These are phyloP conservation scores for Tricholoma hemisulphureum DNA, from an alignment of 768 basidiomycete species.

Conservation along the genomic window DNA sequence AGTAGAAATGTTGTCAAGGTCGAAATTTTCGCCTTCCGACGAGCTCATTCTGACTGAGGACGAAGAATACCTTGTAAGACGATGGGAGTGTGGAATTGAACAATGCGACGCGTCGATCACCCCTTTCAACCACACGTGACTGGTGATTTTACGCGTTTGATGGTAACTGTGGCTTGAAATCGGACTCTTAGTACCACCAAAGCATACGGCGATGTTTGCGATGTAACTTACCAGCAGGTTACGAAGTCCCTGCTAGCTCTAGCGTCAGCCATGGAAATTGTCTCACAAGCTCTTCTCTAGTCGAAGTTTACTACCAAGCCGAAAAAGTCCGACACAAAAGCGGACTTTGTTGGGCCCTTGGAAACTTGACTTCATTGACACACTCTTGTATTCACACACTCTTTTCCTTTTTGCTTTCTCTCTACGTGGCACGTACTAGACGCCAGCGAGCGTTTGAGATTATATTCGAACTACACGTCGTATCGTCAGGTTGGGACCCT, in stretches of 20 bases:
- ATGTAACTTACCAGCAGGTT: not conserved
- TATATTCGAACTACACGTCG: not conserved
- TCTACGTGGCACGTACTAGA: not conserved
- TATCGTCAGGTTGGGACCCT: not conserved
- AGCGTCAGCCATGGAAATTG: not conserved
- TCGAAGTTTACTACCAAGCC: not conserved
- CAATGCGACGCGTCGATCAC: conserved; percentile 3
- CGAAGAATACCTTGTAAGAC: not conserved
- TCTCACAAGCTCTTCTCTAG: not conserved
- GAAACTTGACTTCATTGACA: not conserved
- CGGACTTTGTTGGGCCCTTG: not conserved
- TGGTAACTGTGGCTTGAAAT: not conserved
- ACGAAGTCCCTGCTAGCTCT: not conserved
- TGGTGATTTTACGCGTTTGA: conserved; percentile 1
- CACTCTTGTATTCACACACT: not conserved
- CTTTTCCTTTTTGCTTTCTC: not conserved
- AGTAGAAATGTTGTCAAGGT: conserved; percentile 54
- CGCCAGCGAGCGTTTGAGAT: not conserved
- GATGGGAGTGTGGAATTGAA: not conserved
- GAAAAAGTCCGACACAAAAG: not conserved
- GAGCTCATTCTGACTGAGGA: conserved; percentile 55
- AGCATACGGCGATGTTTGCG: not conserved
- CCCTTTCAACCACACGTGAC: conserved; percentile 1
- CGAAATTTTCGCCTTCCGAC: conserved; percentile 69
- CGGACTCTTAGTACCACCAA: not conserved